phyloP scores from a whole-genome alignment of 2,329 filamentous ascomycete species.

The Fusarium udum region DNA sequence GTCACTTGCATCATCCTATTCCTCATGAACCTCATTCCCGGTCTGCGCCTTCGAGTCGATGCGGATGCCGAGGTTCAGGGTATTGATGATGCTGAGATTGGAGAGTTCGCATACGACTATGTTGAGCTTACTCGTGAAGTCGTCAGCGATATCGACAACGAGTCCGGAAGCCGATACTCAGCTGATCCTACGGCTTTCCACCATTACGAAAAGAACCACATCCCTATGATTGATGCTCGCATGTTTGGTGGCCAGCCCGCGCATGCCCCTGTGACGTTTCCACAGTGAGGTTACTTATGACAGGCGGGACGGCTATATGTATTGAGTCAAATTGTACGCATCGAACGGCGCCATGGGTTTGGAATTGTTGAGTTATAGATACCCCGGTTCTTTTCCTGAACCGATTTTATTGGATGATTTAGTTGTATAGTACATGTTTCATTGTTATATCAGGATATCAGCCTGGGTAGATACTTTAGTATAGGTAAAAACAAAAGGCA shows the following conservation, averaged over 20 bases:
- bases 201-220: constrained; percentile 60
- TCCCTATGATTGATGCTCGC: constrained; percentile 57
- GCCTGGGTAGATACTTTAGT: not conserved
- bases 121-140: constrained; percentile 78
- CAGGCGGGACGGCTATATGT: not conserved
- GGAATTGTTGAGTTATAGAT: constrained; percentile 40
- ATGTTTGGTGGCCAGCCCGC: constrained; percentile 49
- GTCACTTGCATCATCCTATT: constrained; percentile 83
- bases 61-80: constrained; percentile 85
- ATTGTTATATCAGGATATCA: not conserved
- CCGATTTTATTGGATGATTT: constrained; percentile 7
- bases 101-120: constrained; percentile 96
- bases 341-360: constrained; percentile 37
- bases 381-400: constrained; percentile 37
- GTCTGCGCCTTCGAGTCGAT: constrained; percentile 75
- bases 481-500: not conserved
- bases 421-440: constrained; percentile 26
- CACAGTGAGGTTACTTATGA: constrained; percentile 26
- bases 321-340: constrained; percentile 29
- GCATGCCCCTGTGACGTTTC: constrained; percentile 35
- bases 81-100: constrained; percentile 90
- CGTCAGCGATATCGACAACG: constrained; percentile 57
- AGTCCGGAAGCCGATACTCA: constrained; percentile 56
- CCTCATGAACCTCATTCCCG: constrained; percentile 80
- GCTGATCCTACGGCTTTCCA: constrained; percentile 53